A percentile compares a stretch with the other conserved stretches of the same genome.
phyloP scores from a whole-genome alignment of 1,139 yeast species.

The Wickerhamiella pararugosa region DNA sequence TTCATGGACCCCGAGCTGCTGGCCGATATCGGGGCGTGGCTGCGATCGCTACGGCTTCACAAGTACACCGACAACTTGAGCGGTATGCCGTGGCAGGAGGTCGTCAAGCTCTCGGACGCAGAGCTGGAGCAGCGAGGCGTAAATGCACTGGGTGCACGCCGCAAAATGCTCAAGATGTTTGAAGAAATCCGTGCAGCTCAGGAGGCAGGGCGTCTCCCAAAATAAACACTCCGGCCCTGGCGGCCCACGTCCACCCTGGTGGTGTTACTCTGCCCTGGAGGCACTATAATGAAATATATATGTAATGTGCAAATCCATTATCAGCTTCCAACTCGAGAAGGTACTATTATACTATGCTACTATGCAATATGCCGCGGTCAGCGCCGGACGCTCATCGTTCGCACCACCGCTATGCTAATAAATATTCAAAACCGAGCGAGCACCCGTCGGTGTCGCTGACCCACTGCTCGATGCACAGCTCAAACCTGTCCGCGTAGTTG shows the following conservation, averaged over 20 bases:
- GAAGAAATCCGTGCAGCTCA: constrained; percentile 49
- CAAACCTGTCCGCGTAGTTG: too few species aligned
- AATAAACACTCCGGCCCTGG: constrained; percentile 3
- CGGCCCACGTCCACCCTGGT: background rate
- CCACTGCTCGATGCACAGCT: too few species aligned
- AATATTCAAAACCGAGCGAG: too few species aligned
- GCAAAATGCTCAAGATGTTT: constrained; percentile 83
- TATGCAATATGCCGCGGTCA: too few species aligned
- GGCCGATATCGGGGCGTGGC: constrained; percentile 81
- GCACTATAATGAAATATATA: background rate
- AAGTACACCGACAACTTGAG: constrained; percentile 80
- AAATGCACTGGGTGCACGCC: constrained; percentile 84
- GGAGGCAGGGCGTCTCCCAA: constrained; percentile 17
- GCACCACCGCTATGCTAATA: too few species aligned
- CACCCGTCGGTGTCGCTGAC: too few species aligned
- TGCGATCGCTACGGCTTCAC: constrained; percentile 75
- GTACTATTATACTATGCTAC: too few species aligned
- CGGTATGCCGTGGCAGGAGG: constrained; percentile 62
- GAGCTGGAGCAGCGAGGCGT: constrained; percentile 71
- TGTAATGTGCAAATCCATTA: too few species aligned
- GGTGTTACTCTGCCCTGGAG: background rate
- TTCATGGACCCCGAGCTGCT: constrained; percentile 14
- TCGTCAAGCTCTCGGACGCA: constrained; percentile 55
- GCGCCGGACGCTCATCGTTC: too few species aligned
- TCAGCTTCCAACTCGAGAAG: too few species aligned